phyloP scores from a whole-genome alignment of 208 protist genomes.

The Lotmaria passim region DNA sequence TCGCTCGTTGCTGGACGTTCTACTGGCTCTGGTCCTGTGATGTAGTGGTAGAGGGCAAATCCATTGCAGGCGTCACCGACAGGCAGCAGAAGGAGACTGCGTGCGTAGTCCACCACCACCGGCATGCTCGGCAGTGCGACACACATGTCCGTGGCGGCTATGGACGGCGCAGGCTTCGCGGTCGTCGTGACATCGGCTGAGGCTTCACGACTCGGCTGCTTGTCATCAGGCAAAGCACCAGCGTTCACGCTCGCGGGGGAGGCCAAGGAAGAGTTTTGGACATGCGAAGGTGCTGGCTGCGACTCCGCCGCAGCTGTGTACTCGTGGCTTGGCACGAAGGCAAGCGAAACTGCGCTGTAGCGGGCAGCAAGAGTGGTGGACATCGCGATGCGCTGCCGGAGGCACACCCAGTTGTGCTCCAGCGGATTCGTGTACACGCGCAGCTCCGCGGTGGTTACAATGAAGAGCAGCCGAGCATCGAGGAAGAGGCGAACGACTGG shows the following conservation, averaged over 20 bases:
- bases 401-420: conserved; percentile 31
- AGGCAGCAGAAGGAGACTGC: conserved; percentile 43
- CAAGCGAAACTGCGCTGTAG: conserved; percentile 1
- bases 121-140: conserved; percentile 26
- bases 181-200: background rate
- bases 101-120: conserved; percentile 52
- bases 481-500: conserved; percentile 40
- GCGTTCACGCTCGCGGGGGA: background rate
- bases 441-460: conserved; percentile 38
- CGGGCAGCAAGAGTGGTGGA: conserved; percentile 13
- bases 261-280: background rate
- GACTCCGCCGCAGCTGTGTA: background rate
- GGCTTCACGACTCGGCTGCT: background rate
- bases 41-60: conserved; percentile 61
- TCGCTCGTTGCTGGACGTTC: background rate
- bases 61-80: conserved; percentile 24
- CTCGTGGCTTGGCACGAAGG: background rate
- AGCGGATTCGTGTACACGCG: conserved; percentile 51
- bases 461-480: conserved; percentile 43
- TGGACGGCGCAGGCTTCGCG: background rate
- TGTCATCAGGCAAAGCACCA: background rate
- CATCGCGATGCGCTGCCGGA: conserved; percentile 16
- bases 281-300: background rate
- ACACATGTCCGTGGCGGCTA: background rate
- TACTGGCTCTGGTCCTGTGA: conserved; percentile 26